Evolutionary conservation across 352 stramenopile genomes (phyloP).

Genomic region (Globisporangium spinosum): DNA sequence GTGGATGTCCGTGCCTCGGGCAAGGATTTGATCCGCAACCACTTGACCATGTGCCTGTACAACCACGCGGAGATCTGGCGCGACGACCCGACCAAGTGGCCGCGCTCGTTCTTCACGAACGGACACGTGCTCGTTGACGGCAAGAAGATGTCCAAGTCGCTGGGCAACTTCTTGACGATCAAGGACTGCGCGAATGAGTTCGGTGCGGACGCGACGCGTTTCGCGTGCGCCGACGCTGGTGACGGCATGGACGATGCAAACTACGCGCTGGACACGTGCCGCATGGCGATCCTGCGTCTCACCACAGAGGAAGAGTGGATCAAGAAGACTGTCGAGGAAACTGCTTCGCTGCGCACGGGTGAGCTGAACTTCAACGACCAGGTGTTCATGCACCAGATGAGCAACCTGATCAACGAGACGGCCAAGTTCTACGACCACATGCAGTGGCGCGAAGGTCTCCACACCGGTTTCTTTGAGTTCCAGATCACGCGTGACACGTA

Average conservation of each 20-base stretch:
- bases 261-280: conserved; percentile 96
- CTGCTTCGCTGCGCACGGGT: conserved; percentile 76
- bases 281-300: conserved; percentile 96
- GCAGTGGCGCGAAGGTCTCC: conserved; percentile 95
- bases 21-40: conserved; percentile 97
- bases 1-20: conserved; percentile 97
- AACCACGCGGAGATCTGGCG: conserved; percentile 99
- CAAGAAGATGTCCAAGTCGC: conserved; percentile 99
- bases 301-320: conserved; percentile 98
- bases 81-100: conserved; percentile 96
- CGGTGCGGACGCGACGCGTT: conserved; percentile 94
- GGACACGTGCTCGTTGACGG: conserved; percentile 96
- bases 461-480: conserved; percentile 98
- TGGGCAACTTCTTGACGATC: conserved; percentile 99
- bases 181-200: conserved; percentile 96
- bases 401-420: conserved; percentile 90
- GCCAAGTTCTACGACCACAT: conserved; percentile 88
- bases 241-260: conserved; percentile 99
- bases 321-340: conserved; percentile 87
- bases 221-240: conserved; percentile 97
- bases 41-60: conserved; percentile 99
- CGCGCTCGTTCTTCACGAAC: conserved; percentile 98
- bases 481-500: conserved; percentile 97
- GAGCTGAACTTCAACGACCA: conserved; percentile 90
- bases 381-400: conserved; percentile 97